Percentiles rank a stretch among this genome's conserved stretches.
These are phyloP conservation scores for Aspergillus steynii DNA, from an alignment of 495 filamentous ascomycete genomes.

Conservation along the genomic window DNA sequence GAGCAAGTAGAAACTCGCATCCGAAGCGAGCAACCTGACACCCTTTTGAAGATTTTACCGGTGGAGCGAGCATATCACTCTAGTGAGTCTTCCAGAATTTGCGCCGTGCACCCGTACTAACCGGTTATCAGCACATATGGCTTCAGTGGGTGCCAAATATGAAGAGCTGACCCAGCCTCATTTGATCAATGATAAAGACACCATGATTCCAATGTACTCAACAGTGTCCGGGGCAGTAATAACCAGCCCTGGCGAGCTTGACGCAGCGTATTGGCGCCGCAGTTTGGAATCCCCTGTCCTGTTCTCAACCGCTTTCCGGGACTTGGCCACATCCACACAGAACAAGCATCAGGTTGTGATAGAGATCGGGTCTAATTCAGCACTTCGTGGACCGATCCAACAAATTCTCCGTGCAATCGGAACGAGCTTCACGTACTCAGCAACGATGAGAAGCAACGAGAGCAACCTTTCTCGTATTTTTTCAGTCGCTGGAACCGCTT, in stretches of 20 bases:
- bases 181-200: neutral
- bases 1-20: constrained; percentile 35
- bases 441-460: neutral
- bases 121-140: constrained; percentile 19
- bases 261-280: constrained; percentile 46
- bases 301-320: constrained; percentile 35
- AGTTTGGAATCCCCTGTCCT: constrained; percentile 42
- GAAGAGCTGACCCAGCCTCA: constrained; percentile 21
- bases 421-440: neutral
- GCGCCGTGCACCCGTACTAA: constrained; percentile 11
- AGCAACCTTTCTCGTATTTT: neutral
- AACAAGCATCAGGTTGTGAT: constrained; percentile 33
- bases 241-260: constrained; percentile 14
- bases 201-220: constrained; percentile 26
- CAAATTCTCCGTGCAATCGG: neutral
- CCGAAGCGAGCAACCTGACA: constrained; percentile 17
- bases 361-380: constrained; percentile 49
- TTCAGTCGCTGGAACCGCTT: constrained; percentile 30
- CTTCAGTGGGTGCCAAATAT: constrained; percentile 11
- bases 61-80: constrained; percentile 52
- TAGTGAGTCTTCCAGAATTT: constrained; percentile 27
- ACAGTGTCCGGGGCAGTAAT: constrained; percentile 30
- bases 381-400: constrained; percentile 35
- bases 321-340: constrained; percentile 23
- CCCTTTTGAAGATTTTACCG: constrained; percentile 27